These are phyloP conservation scores for Silene uniflora DNA, from an alignment of 148 eudicot genomes.

Conservation along the genomic window DNA sequence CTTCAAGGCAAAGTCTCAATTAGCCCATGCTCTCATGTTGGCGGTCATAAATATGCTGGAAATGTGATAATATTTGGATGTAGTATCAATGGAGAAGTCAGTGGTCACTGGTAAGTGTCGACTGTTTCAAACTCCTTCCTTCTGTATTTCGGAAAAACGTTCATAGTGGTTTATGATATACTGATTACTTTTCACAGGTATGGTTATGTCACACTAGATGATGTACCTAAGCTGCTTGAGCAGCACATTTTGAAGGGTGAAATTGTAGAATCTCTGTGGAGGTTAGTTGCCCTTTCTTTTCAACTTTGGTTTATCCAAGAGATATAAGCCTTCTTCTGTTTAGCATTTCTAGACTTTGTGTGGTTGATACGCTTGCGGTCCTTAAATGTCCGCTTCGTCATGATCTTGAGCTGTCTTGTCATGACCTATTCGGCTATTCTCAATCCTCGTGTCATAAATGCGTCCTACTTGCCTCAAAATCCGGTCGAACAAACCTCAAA, in stretches of 20 bases:
- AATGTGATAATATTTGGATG: conserved; percentile 90
- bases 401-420: too few relatives aligned
- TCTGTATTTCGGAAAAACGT: neutral
- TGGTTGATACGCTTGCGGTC: neutral
- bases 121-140: conserved; percentile 5
- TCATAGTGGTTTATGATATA: neutral
- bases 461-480: too few relatives aligned
- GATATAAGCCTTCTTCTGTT: neutral
- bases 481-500: too few relatives aligned
- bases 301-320: neutral
- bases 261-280: conserved; percentile 83
- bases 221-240: conserved; percentile 76
- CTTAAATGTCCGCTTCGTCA: too few relatives aligned
- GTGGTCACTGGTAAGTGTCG: conserved; percentile 78
- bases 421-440: too few relatives aligned
- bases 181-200: conserved; percentile 48
- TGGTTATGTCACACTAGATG: conserved; percentile 92
- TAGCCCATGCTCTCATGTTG: conserved; percentile 95
- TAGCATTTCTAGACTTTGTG: neutral
- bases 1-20: conserved; percentile 76
- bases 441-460: too few relatives aligned
- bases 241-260: conserved; percentile 85
- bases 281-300: conserved; percentile 42
- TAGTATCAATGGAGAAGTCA: conserved; percentile 44
- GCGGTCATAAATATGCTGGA: conserved; percentile 96